Evolutionary conservation across 495 filamentous ascomycete genomes (phyloP), one percentile per base, ranked within the genome.

Genomic region (Penicillium longicatenatum): DNA sequence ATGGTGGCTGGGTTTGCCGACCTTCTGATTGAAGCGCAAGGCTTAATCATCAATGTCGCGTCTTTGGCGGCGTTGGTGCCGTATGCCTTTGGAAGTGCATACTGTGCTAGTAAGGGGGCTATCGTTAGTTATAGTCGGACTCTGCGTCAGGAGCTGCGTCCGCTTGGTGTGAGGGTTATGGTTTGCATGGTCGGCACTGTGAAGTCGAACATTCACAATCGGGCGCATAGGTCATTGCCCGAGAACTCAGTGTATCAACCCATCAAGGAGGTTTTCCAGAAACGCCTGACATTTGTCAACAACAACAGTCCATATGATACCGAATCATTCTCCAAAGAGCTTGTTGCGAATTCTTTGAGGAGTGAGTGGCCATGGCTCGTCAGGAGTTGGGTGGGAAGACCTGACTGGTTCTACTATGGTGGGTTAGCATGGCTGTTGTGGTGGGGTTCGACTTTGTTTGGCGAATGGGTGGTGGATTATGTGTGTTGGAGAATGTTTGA

Each of bases 61-160:
- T 45, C 42, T 45, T 45, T 22, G 17, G 19, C 42, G 12, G 42
- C 42, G 14, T 7, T 45, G 1, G 17, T 45, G 2, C 42, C 42
- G 12, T 45, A 45, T 6, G 21, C 42, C 19, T 45, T 45, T 12
- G 42, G 42, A 20, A 45, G 42, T 22, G 42, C 42, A 2, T 45
- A 45, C 2, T 45, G 42, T 45, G 42, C 42, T 22, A 45, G 42
- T 11, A 45, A 45, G 7, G 42, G 42, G 1, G 42, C 42, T 1
- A 45, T 45, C 20, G 42, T 45, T n/a, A 45, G 42, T 45, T 45
- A 45, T 12, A 45, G 42, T 22, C 42, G 42, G 2, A 45, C 42
- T 21, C 12, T 45, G 21, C 42, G 42, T 22, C 42, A 45, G 19
- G 42, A 45, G 19, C 42, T 45, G 22, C 19, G 21, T 3, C 42